Base-by-base conservation (phyloP, 139 green algal species). In the Chlorella sp. region DNA sequence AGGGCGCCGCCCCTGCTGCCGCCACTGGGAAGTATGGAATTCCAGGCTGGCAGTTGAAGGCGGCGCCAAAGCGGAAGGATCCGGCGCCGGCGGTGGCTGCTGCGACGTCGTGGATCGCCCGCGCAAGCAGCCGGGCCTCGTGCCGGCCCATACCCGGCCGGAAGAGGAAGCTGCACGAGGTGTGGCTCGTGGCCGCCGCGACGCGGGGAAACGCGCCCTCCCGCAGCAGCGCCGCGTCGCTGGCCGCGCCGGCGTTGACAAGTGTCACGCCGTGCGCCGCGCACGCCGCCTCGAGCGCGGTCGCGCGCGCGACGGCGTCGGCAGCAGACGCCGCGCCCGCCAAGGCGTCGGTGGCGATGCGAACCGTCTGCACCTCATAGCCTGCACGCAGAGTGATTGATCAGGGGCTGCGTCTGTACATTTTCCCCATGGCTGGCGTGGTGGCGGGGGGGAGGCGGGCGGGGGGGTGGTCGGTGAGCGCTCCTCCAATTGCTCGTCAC, bases 21-120 rank as follows among this genome's bases (percentile, higher is more conserved):
- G 82, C 73, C 36, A 77, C 85, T 19, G 85, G 85, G 67, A 90
- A 90, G 73, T 79, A 90, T 1, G 85, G 85, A 35, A 85, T 84
- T 4, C 61, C 63, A 21, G 72, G 46, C 1, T 15, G 38, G n/a
- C 79, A 81, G 73, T 80, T 84, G 45, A 71, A 78, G 12, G 62
- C 50, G 1, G 74, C 60, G 3, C 42, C 83, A 48, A 90, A 87
- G 23, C 79, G 73, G 48, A 90, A 90, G 63, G 66, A 79, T 3
- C 63, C 76, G 35, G 63, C 64, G 3, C 68, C 83, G 0, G 6
- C 68, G 29, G 76, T 71, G 19, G 45, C 11, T 46, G 46, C 40
- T 23, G 51, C 48, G 27, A 79, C 35, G 60, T 38, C 42, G 25
- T 73, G 40, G 59, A 87, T 74, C 29, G 50, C 41, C 33, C 2